A percentile compares a stretch with the other conserved stretches of the same genome.
Conservation (phyloP, 129 eudicot genomes). For the Glebionis coronaria region DNA sequence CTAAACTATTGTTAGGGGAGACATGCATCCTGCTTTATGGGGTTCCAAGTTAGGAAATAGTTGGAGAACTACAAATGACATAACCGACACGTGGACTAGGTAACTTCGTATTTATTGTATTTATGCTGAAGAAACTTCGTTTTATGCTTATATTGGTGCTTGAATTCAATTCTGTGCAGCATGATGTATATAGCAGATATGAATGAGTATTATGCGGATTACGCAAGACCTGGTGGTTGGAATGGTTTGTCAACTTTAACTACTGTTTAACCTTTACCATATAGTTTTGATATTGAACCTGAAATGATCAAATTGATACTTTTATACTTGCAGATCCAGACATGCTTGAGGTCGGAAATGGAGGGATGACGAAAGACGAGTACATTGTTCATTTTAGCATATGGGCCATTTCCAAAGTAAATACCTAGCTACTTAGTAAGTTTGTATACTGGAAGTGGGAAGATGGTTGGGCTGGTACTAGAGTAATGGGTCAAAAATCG, state of each 20-base stretch:
- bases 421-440: neutral
- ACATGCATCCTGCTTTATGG: slow-evolving; percentile 93
- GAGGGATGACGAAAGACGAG: slow-evolving; percentile 82
- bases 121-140: neutral
- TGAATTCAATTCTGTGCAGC: slow-evolving; percentile 32
- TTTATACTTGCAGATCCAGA: slow-evolving; percentile 65
- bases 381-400: slow-evolving; percentile 81
- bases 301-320: neutral
- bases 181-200: slow-evolving; percentile 81
- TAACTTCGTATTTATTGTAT: slow-evolving; percentile 5
- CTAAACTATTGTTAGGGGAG: slow-evolving; percentile 57
- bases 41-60: slow-evolving; percentile 77
- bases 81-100: slow-evolving; percentile 68
- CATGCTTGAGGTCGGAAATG: slow-evolving; percentile 96
- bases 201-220: slow-evolving; percentile 79
- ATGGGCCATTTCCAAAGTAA: slow-evolving; percentile 91
- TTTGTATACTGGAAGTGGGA: neutral
- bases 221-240: slow-evolving; percentile 99
- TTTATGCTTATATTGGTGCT: neutral
- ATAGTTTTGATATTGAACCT: slow-evolving; percentile 3
- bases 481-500: no score
- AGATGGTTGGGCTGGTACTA: no score
- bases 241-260: slow-evolving; percentile 49
- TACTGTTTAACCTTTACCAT: neutral
- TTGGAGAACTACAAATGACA: slow-evolving; percentile 92